Evolutionary conservation across 2,329 filamentous ascomycete species (phyloP), one percentile per base, ranked within the genome.

Genomic region (Fonsecaea multimorphosa): DNA sequence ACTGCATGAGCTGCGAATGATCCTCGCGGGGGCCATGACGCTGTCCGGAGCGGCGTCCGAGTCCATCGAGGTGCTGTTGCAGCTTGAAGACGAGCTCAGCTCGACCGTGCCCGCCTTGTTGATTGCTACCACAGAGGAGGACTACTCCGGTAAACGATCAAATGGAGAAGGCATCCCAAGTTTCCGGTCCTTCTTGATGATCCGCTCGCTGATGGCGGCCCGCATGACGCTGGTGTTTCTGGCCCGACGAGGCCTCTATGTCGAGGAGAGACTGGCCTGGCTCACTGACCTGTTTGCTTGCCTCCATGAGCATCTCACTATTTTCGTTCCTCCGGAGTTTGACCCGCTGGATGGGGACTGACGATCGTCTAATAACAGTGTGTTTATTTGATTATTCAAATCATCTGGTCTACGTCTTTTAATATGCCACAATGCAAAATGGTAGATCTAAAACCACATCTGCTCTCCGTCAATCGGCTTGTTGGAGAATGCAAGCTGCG

Each of bases 1-100:
- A 14, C 11, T 52, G 19, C 46, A 52, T 19, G 8, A 52, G 46
- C 16, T 52, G 27, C 46, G 16, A 12, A 52, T 52, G 1, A 14
- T 52, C 46, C 46, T 52, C 8, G 19, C 27, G 1, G 46, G 19
- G 14, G 11, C 46, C 5, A 6, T 8, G 46, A 29, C 46, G 19
- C 27, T 2, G 3, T 12, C 22, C 4, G 46, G 19, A 2, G 27
- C 3, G 4, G 27, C 46, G 46, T 27, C 11, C 11, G 46, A 27
- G 27, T 52, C 46, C 14, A 2, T 52, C 19, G 27, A 52, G 46
- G 12, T 29, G 11, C 12, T 52, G 11, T 24, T 52, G 4, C 12
- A 52, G 19, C 46, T 52, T 2, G 46, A 52, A 52, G 46, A 52
- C 27, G 46, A 52, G 4, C 19, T 52, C 46, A 52, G 46, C 46